phyloP scores from a whole-genome alignment of 176 grass and related monocot genomes.

The Tillandsia leiboldiana region DNA sequence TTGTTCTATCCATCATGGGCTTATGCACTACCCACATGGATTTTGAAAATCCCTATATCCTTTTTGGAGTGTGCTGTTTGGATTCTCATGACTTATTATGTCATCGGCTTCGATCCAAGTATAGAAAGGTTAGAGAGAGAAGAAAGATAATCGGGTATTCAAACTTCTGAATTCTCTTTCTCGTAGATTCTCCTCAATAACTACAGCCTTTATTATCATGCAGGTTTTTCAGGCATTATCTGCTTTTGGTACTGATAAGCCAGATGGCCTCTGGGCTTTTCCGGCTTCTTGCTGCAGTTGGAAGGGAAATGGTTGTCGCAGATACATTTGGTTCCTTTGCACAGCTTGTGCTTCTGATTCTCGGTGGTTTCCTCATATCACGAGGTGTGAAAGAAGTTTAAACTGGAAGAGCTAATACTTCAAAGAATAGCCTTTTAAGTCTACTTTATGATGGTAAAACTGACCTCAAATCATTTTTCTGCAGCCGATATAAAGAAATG shows the following conservation, averaged over 20 bases:
- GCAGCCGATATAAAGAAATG: constrained; percentile 85
- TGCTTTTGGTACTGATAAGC: constrained; percentile 81
- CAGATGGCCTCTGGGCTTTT: constrained; percentile 93
- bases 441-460: background rate
- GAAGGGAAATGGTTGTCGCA: constrained; percentile 93
- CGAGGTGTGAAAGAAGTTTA: constrained; percentile 36
- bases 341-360: constrained; percentile 83
- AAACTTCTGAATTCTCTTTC: background rate
- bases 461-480: constrained; percentile 11
- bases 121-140: constrained; percentile 35
- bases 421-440: background rate
- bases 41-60: constrained; percentile 87
- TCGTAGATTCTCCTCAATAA: constrained; percentile 1
- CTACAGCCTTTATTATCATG: constrained; percentile 7
- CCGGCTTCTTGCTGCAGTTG: constrained; percentile 74
- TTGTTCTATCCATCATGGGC: constrained; percentile 91
- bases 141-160: background rate
- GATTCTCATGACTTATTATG: constrained; percentile 83
- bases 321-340: constrained; percentile 92
- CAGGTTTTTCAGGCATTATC: constrained; percentile 83
- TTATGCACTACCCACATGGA: constrained; percentile 79
- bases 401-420: background rate
- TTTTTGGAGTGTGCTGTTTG: constrained; percentile 88
- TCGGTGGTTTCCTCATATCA: constrained; percentile 89
- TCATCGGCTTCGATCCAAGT: constrained; percentile 86